Conservation (phyloP, 768 basidiomycete genomes). For the Sporobolomyces roseus region DNA sequence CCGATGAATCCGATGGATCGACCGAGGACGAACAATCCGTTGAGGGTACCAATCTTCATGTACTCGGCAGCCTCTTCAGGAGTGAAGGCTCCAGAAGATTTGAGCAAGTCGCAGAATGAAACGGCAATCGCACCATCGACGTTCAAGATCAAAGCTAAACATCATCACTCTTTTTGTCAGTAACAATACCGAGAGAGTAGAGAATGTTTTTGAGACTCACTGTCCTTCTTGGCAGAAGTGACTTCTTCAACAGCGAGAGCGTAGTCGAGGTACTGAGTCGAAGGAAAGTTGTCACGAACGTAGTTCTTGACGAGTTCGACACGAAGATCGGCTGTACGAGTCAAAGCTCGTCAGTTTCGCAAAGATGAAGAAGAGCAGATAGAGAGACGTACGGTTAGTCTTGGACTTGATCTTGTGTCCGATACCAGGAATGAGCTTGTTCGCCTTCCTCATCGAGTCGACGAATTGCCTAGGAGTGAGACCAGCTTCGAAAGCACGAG, state of each 20-base stretch:
- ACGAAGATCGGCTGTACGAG: slow-evolving; percentile 47
- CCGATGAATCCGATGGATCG: slow-evolving; percentile 97
- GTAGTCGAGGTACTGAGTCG: slow-evolving; percentile 55
- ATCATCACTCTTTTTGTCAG: background rate
- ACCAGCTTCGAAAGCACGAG: slow-evolving; percentile 80
- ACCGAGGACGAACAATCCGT: slow-evolving; percentile 94
- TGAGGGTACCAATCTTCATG: slow-evolving; percentile 92
- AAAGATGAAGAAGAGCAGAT: too few species aligned
- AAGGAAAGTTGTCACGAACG: slow-evolving; percentile 91
- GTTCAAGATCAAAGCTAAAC: slow-evolving; percentile 81
- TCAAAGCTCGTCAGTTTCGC: background rate
- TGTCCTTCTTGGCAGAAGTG: slow-evolving; percentile 96
- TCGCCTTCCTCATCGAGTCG: slow-evolving; percentile 56
- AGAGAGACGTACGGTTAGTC: slow-evolving; percentile 63
- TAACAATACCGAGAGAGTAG: background rate
- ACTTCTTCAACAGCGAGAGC: slow-evolving; percentile 96
- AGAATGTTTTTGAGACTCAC: too few species aligned
- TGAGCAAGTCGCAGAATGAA: slow-evolving; percentile 18
- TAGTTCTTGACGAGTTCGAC: slow-evolving; percentile 71
- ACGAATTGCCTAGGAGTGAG: slow-evolving; percentile 98
- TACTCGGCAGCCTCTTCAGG: slow-evolving; percentile 95
- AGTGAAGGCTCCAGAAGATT: slow-evolving; percentile 77
- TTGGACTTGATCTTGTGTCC: slow-evolving; percentile 99
- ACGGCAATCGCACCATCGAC: slow-evolving; percentile 51
- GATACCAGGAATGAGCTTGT: slow-evolving; percentile 70